These are phyloP conservation scores for Cupressus sempervirens DNA, from an alignment of 75 land plant species.

Conservation along the genomic window DNA sequence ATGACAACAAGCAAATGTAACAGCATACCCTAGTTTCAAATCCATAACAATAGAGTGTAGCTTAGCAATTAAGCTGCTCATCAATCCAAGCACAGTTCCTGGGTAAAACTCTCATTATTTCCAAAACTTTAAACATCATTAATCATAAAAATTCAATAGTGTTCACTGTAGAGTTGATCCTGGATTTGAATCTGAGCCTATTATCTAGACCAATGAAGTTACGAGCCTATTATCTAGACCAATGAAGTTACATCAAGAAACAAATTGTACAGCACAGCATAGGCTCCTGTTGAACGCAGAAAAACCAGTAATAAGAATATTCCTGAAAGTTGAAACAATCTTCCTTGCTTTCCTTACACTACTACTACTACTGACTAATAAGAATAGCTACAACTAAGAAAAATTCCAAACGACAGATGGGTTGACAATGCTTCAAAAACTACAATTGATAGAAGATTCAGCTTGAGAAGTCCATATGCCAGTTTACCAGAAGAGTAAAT, in stretches of 20 bases:
- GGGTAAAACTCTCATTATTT: background rate
- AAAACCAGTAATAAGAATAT: too few species aligned
- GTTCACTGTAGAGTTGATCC: too few species aligned
- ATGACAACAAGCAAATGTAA: too few species aligned
- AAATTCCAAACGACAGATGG: constrained; percentile 24
- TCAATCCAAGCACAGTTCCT: background rate
- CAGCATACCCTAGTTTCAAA: too few species aligned
- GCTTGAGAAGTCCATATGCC: constrained; percentile 38
- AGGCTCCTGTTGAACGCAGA: background rate
- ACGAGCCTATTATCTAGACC: too few species aligned
- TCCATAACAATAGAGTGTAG: background rate
- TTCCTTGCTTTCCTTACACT: background rate
- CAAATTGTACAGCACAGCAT: too few species aligned
- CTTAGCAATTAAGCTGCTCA: background rate
- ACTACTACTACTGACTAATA: background rate
- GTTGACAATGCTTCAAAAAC: constrained; percentile 42
- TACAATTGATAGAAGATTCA: constrained; percentile 37
- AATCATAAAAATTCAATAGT: background rate
- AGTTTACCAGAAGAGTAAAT: constrained; percentile 36
- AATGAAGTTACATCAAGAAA: too few species aligned
- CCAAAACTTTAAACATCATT: background rate
- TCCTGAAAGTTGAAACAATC: background rate
- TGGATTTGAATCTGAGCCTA: too few species aligned
- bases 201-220: too few species aligned
- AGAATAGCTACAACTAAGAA: constrained; percentile 11